Evolutionary conservation across 2,329 filamentous ascomycete species (phyloP).

Genomic region (Fusarium sp.): DNA sequence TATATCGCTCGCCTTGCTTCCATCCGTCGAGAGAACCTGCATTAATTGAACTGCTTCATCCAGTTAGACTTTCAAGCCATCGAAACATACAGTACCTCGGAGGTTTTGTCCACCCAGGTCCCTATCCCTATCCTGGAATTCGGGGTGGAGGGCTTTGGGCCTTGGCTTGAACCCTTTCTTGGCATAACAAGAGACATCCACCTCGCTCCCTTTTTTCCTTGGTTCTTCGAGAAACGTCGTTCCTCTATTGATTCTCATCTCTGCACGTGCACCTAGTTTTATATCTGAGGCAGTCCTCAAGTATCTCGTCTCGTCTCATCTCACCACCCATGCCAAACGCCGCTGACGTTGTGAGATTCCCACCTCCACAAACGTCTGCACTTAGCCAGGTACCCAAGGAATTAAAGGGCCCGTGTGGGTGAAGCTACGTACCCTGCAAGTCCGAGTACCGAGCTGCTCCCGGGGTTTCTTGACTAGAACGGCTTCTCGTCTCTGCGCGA

Average conservation of each 20-base stretch:
- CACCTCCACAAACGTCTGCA: constrained; percentile 14
- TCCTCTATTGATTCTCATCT: background rate
- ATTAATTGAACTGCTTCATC: constrained; percentile 26
- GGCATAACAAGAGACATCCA: constrained; percentile 10
- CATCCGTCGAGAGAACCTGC: background rate
- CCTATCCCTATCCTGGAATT: background rate
- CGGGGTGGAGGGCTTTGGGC: background rate
- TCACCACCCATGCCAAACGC: constrained; percentile 21
- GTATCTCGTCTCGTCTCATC: constrained; percentile 5
- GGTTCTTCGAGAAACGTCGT: background rate
- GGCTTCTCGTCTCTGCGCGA: constrained; percentile 34
- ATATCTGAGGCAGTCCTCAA: background rate
- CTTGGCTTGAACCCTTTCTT: constrained; percentile 6
- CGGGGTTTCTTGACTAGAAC: constrained; percentile 30
- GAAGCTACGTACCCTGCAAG: constrained; percentile 23
- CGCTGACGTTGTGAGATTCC: constrained; percentile 35
- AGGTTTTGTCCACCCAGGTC: background rate
- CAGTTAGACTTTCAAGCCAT: constrained; percentile 17
- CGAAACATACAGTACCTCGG: constrained; percentile 1
- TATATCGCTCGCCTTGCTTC: constrained; percentile 12
- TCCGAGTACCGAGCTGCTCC: constrained; percentile 36
- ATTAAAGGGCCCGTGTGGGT: constrained; percentile 1
- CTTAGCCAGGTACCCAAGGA: constrained; percentile 21
- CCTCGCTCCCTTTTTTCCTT: constrained; percentile 8
- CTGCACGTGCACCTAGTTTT: background rate